Evolutionary conservation across 2,329 filamentous ascomycete genomes (phyloP).

Genomic region (Epichloe gansuensis): DNA sequence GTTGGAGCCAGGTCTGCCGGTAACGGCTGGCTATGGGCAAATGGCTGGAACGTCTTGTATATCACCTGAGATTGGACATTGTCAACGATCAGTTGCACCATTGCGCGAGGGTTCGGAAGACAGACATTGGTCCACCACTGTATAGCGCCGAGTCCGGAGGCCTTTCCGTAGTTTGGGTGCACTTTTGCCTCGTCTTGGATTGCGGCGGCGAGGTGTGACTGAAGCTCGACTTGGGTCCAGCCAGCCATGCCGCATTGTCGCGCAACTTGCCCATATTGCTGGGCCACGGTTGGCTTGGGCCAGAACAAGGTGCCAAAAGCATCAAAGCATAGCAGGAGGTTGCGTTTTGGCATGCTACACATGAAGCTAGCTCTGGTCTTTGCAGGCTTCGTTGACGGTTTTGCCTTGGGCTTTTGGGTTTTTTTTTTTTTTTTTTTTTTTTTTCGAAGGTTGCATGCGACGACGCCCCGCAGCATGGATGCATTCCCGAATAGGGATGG

Average conservation of each 20-base stretch:
- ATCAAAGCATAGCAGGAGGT: conserved; percentile 48
- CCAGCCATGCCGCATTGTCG: conserved; percentile 32
- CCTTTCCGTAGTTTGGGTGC: conserved; percentile 48
- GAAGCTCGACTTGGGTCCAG: conserved; percentile 28
- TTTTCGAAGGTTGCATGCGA: no score
- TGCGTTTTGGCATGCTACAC: conserved; percentile 15
- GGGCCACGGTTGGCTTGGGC: conserved; percentile 34
- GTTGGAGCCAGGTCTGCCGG: conserved; percentile 32
- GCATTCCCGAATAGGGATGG: no score
- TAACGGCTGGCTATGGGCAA: conserved; percentile 22
- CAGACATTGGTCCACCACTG: conserved; percentile 48
- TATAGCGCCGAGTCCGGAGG: conserved; percentile 34
- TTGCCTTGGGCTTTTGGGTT: no score
- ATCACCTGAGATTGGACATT: conserved; percentile 32
- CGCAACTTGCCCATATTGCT: conserved; percentile 42
- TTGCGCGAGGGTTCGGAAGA: background rate
- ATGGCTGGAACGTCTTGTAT: conserved; percentile 35
- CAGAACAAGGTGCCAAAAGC: conserved; percentile 52
- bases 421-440: no score
- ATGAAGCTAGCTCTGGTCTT: no score
- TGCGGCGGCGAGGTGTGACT: conserved; percentile 23
- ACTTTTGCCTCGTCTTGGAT: conserved; percentile 32
- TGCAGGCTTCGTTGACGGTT: no score
- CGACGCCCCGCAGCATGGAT: no score
- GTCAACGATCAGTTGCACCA: background rate